Evolutionary conservation across 2,329 filamentous ascomycete genomes (phyloP).

Genomic region (Tricladium varicosporioides): DNA sequence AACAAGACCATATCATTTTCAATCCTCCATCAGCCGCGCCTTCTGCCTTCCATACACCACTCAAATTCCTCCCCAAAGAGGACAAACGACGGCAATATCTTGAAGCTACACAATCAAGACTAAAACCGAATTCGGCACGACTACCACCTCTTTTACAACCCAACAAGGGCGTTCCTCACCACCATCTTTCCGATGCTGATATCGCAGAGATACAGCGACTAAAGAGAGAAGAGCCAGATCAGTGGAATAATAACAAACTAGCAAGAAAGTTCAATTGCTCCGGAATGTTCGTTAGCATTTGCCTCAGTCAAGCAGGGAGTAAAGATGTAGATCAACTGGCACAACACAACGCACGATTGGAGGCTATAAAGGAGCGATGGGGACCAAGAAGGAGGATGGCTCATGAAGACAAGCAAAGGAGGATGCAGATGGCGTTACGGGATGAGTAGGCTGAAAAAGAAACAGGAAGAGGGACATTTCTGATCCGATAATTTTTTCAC

Average conservation of each 20-base stretch:
- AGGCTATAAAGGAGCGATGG: slow-evolving; percentile 53
- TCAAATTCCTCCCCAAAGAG: slow-evolving; percentile 59
- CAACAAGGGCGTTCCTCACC: slow-evolving; percentile 23
- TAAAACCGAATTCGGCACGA: slow-evolving; percentile 11
- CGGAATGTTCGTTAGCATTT: slow-evolving; percentile 56
- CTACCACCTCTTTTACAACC: slow-evolving; percentile 28
- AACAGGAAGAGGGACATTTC: neutral
- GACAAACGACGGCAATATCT: slow-evolving; percentile 34
- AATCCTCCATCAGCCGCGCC: slow-evolving; percentile 54
- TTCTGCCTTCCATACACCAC: slow-evolving; percentile 63
- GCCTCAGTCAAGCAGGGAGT: slow-evolving; percentile 40
- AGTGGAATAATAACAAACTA: slow-evolving; percentile 53
- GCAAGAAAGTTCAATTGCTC: slow-evolving; percentile 56
- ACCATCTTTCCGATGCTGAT: slow-evolving; percentile 54
- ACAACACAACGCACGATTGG: slow-evolving; percentile 43
- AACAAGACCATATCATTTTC: slow-evolving; percentile 50
- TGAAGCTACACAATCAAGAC: slow-evolving; percentile 21
- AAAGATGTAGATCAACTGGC: slow-evolving; percentile 38
- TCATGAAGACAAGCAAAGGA: slow-evolving; percentile 52
- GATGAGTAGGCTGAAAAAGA: slow-evolving; percentile 23
- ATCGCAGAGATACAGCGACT: slow-evolving; percentile 60
- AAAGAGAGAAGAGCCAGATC: slow-evolving; percentile 49
- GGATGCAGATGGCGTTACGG: slow-evolving; percentile 38
- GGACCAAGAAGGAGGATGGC: slow-evolving; percentile 54
- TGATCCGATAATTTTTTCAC: neutral